Conservation (phyloP, 1,284 basidiomycete genomes). For the Marasmius oreades region DNA sequence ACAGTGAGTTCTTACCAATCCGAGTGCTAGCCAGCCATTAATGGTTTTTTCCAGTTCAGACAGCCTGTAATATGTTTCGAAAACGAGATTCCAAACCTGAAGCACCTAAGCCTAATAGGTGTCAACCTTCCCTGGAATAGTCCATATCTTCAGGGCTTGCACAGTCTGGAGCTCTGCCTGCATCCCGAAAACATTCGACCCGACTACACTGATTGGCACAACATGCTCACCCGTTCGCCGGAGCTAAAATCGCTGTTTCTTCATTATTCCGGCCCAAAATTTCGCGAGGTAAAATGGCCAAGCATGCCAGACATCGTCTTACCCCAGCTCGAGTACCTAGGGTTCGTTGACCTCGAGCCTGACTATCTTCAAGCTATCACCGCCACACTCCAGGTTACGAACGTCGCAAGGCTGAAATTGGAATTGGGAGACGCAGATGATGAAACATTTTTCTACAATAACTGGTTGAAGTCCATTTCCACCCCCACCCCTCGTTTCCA, state of each 20-base stretch:
- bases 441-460: slow-evolving; percentile 44
- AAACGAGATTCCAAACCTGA: slow-evolving; percentile 44
- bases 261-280: slow-evolving; percentile 51
- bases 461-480: slow-evolving; percentile 40
- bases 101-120: slow-evolving; percentile 55
- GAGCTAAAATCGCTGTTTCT: slow-evolving; percentile 44
- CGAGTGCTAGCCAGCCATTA: neutral
- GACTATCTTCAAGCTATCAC: slow-evolving; percentile 32
- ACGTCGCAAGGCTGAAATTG: slow-evolving; percentile 39
- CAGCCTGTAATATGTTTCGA: slow-evolving; percentile 53
- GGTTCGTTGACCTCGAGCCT: slow-evolving; percentile 52
- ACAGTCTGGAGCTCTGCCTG: slow-evolving; percentile 53
- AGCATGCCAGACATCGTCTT: slow-evolving; percentile 37
- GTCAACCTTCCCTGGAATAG: slow-evolving; percentile 61
- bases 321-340: slow-evolving; percentile 39
- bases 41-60: slow-evolving; percentile 26
- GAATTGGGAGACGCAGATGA: slow-evolving; percentile 35
- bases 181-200: slow-evolving; percentile 56
- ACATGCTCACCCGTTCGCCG: slow-evolving; percentile 46
- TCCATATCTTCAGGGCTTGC: slow-evolving; percentile 47
- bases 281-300: slow-evolving; percentile 13
- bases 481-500: slow-evolving; percentile 24
- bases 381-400: slow-evolving; percentile 39
- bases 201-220: slow-evolving; percentile 47
- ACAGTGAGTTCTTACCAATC: slow-evolving; percentile 24